Conservation (phyloP, 176 grass and related monocot genomes). For the Panicum miliaceum region DNA sequence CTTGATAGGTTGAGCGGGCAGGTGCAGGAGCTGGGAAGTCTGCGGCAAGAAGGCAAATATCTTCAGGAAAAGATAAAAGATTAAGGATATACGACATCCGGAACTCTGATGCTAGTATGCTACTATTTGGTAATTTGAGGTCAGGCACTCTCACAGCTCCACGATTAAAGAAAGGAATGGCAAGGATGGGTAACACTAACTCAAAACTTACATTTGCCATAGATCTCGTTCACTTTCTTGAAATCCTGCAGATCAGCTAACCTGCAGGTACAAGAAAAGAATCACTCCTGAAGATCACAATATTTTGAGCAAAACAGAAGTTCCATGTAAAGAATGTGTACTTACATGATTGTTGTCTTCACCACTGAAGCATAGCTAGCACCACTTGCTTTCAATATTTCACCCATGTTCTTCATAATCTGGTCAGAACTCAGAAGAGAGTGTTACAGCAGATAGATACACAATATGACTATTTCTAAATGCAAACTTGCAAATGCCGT, state of each 20-base stretch:
- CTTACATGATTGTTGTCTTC: conserved; percentile 97
- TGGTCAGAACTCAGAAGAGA: conserved; percentile 39
- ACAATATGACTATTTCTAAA: neutral
- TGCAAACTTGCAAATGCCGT: conserved; percentile 19
- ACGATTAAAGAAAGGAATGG: neutral
- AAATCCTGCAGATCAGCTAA: conserved; percentile 93
- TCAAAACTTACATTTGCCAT: conserved; percentile 81
- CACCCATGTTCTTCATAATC: conserved; percentile 96
- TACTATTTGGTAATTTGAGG: neutral
- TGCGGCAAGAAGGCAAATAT: conserved; percentile 21
- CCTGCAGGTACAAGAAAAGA: conserved; percentile 50
- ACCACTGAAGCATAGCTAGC: conserved; percentile 93
- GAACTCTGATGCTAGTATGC: neutral
- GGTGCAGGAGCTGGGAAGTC: conserved; percentile 85
- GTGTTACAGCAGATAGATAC: conserved; percentile 8
- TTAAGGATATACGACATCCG: neutral
- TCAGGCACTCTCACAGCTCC: neutral
- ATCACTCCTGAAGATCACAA: conserved; percentile 22
- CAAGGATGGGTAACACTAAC: neutral
- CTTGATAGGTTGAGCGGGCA: conserved; percentile 89
- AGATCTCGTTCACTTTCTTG: conserved; percentile 96
- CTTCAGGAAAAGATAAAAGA: conserved; percentile 13
- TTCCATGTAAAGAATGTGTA: neutral
- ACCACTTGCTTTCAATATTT: conserved; percentile 91
- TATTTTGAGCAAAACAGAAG: neutral